These are phyloP conservation scores for Acacia acuminata DNA, from an alignment of 306 rosid species.

Conservation along the genomic window DNA sequence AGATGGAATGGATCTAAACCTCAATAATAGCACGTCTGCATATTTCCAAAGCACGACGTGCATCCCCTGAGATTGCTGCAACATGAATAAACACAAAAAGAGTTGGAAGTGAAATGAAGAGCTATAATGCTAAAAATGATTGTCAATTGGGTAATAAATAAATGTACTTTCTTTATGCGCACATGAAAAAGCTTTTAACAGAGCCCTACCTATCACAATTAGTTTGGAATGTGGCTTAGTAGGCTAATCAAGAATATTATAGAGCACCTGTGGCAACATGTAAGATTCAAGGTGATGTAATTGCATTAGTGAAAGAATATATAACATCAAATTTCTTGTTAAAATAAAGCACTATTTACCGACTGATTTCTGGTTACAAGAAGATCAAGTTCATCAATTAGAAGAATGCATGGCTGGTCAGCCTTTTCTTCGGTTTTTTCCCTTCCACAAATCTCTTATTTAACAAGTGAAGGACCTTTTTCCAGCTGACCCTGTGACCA, in stretches of 20 bases:
- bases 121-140: conserved; percentile 14
- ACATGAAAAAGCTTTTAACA: neutral
- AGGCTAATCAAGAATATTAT: conserved; percentile 98
- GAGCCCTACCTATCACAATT: conserved; percentile 72
- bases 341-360: conserved; percentile 51
- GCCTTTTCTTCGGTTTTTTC: conserved; percentile 60
- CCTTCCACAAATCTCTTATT: too few relatives aligned
- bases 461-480: too few relatives aligned
- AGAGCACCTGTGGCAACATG: conserved; percentile 64
- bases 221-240: conserved; percentile 87
- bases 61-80: conserved; percentile 97
- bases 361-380: conserved; percentile 97
- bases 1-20: too few relatives aligned
- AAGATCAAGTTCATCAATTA: conserved; percentile 96
- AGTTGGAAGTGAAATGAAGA: conserved; percentile 25
- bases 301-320: conserved; percentile 8
- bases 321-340: conserved; percentile 27
- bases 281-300: neutral
- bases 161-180: too few relatives aligned
- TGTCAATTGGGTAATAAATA: neutral
- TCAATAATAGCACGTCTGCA: conserved; percentile 93
- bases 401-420: conserved; percentile 88
- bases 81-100: conserved; percentile 56
- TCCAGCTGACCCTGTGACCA: too few relatives aligned
- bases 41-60: conserved; percentile 93